A percentile compares a stretch with the other conserved stretches of the same genome.
phyloP scores from a whole-genome alignment of 2,329 filamentous ascomycete genomes.

The Ramichloridium luteum region DNA sequence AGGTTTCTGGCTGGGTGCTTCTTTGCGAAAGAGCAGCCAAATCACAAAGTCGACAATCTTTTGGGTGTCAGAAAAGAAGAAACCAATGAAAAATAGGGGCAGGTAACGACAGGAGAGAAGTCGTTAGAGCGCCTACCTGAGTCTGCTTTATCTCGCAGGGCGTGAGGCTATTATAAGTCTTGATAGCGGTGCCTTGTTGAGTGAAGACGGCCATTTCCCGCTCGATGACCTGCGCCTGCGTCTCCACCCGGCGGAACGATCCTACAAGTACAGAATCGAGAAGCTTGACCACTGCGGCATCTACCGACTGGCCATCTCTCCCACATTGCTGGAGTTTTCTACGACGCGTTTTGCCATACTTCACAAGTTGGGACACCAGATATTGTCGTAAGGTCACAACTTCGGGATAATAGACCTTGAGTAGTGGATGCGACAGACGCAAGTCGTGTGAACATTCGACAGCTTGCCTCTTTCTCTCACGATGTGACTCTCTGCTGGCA shows the following conservation, averaged over 20 bases:
- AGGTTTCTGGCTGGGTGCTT: slow-evolving; percentile 39
- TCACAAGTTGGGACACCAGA: slow-evolving; percentile 15
- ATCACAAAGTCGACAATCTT: slow-evolving; percentile 45
- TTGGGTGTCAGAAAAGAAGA: slow-evolving; percentile 2
- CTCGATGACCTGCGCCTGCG: slow-evolving; percentile 18
- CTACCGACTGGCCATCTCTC: slow-evolving; percentile 5
- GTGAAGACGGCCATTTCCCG: slow-evolving; percentile 34
- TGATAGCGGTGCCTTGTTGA: slow-evolving; percentile 29
- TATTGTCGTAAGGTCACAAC: slow-evolving; percentile 19
- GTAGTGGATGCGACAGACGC: slow-evolving; percentile 12
- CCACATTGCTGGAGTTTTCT: slow-evolving; percentile 17
- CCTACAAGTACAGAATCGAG: slow-evolving; percentile 63
- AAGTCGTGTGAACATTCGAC: neutral
- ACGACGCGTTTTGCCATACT: slow-evolving; percentile 14
- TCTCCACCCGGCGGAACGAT: slow-evolving; percentile 26
- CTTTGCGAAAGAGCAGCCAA: slow-evolving; percentile 60
- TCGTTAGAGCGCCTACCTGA: slow-evolving; percentile 28
- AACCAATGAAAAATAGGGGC: slow-evolving; percentile 39
- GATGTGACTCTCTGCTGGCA: slow-evolving; percentile 3
- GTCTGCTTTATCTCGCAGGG: slow-evolving; percentile 25
- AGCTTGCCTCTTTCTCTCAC: slow-evolving; percentile 9
- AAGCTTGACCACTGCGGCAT: slow-evolving; percentile 38
- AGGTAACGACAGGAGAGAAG: slow-evolving; percentile 11
- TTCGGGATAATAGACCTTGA: slow-evolving; percentile 17
- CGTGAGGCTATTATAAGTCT: slow-evolving; percentile 10